These are phyloP conservation scores for Aquilaria malaccensis DNA, from an alignment of 345 rosid genomes.

Conservation along the genomic window DNA sequence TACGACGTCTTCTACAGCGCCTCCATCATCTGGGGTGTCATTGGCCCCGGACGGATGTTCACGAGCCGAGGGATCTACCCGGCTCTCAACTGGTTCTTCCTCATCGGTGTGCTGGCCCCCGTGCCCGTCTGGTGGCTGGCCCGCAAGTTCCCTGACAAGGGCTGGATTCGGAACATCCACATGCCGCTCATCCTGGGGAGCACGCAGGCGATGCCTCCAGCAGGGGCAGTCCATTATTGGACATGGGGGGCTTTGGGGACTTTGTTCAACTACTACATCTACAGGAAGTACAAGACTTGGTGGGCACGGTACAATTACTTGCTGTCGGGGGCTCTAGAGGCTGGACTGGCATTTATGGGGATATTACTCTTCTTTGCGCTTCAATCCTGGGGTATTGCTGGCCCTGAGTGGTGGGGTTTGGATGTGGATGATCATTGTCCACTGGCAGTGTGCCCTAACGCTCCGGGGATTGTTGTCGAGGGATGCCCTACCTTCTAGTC, in stretches of 20 bases:
- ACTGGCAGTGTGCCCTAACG: conserved; percentile 57
- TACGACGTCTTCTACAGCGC: conserved; percentile 73
- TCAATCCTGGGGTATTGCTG: conserved; percentile 37
- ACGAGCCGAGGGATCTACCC: conserved; percentile 47
- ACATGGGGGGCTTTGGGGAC: conserved; percentile 61
- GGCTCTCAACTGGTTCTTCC: conserved; percentile 68
- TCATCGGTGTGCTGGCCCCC: conserved; percentile 68
- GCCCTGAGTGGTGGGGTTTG: conserved; percentile 78
- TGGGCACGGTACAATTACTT: conserved; percentile 77
- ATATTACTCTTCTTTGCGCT: conserved; percentile 45
- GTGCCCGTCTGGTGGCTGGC: conserved; percentile 56
- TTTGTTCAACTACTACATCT: conserved; percentile 58
- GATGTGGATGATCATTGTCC: conserved; percentile 42
- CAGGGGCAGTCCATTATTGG: conserved; percentile 48
- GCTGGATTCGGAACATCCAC: conserved; percentile 50
- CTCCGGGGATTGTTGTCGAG: conserved; percentile 38
- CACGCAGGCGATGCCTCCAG: conserved; percentile 40
- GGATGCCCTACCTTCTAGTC: conserved; percentile 52
- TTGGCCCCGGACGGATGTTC: conserved; percentile 75
- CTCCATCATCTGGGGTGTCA: conserved; percentile 87
- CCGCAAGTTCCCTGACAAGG: conserved; percentile 50
- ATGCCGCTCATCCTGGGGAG: conserved; percentile 51
- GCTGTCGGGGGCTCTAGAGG: conserved; percentile 74
- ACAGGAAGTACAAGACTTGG: conserved; percentile 51
- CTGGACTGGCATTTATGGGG: conserved; percentile 70